Evolutionary conservation across 495 filamentous ascomycete species (phyloP).

Genomic region (Penicillium verhagenii): DNA sequence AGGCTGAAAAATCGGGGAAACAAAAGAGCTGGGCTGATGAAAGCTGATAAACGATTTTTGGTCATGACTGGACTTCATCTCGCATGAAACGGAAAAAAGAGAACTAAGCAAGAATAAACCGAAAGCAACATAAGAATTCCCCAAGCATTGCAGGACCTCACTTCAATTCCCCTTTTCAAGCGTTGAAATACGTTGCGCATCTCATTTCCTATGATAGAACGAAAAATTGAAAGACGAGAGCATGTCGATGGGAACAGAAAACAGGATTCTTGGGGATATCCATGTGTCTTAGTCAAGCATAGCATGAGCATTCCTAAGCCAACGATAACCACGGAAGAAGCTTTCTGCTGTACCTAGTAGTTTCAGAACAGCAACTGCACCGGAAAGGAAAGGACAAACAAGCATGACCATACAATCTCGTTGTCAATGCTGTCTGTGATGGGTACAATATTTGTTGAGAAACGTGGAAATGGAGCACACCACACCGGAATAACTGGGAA

Average conservation of each 20-base stretch:
- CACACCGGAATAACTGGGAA: background rate
- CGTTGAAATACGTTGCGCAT: background rate
- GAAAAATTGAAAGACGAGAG: background rate
- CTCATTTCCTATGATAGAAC: background rate
- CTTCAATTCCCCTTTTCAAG: background rate
- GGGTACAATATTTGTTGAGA: background rate
- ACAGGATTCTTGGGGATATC: background rate
- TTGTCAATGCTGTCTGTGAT: background rate
- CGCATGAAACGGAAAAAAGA: conserved; percentile 5
- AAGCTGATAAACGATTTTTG: background rate
- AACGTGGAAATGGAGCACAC: background rate
- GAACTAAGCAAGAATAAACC: background rate
- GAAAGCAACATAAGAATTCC: background rate
- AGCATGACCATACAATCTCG: background rate
- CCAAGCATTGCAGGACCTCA: background rate
- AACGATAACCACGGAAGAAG: background rate
- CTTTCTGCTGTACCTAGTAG: background rate
- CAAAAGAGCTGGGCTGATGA: background rate
- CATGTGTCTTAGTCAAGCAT: background rate
- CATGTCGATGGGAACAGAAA: background rate
- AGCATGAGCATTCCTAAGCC: background rate
- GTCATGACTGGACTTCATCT: conserved; percentile 8
- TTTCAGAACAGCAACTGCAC: background rate
- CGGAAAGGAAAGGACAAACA: background rate
- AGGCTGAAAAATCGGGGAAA: background rate